Evolutionary conservation across 1,284 basidiomycete species (phyloP).

Genomic region (Cryptococcus sp.): DNA sequence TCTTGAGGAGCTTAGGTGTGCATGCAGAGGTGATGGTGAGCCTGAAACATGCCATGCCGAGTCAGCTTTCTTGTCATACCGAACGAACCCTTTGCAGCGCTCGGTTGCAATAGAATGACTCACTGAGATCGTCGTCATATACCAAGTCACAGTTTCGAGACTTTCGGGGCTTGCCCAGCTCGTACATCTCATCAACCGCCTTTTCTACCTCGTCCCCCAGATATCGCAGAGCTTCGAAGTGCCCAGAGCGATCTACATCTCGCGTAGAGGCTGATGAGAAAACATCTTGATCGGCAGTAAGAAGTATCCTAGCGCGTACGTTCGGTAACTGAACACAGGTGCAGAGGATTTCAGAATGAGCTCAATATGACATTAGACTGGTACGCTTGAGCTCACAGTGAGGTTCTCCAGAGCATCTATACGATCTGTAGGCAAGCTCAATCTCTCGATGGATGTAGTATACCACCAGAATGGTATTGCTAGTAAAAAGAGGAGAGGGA

Average conservation of each 20-base stretch:
- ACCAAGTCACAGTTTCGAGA: conserved; percentile 16
- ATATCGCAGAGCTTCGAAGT: conserved; percentile 21
- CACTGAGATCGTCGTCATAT: conserved; percentile 11
- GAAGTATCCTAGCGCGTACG: conserved; percentile 28
- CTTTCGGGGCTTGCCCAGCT: conserved; percentile 17
- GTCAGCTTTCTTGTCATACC: neutral
- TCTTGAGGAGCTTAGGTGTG: too few relatives aligned
- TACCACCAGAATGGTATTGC: conserved; percentile 85
- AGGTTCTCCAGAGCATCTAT: conserved; percentile 55
- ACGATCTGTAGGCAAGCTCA: conserved; percentile 67
- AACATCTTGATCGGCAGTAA: conserved; percentile 37
- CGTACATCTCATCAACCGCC: conserved; percentile 38
- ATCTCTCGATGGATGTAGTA: conserved; percentile 79
- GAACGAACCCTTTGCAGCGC: neutral
- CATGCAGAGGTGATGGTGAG: too few relatives aligned
- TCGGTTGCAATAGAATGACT: neutral
- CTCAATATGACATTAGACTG: too few relatives aligned
- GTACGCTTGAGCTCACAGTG: conserved; percentile 28
- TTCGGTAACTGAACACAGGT: conserved; percentile 18
- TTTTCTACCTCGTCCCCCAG: conserved; percentile 30
- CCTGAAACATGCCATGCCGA: neutral
- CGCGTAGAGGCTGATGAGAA: conserved; percentile 30
- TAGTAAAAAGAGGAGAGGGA: conserved; percentile 71
- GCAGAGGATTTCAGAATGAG: neutral
- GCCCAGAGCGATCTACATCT: conserved; percentile 25